Conservation (phyloP, 2,329 filamentous ascomycete species). For the Didymella pinodella region DNA sequence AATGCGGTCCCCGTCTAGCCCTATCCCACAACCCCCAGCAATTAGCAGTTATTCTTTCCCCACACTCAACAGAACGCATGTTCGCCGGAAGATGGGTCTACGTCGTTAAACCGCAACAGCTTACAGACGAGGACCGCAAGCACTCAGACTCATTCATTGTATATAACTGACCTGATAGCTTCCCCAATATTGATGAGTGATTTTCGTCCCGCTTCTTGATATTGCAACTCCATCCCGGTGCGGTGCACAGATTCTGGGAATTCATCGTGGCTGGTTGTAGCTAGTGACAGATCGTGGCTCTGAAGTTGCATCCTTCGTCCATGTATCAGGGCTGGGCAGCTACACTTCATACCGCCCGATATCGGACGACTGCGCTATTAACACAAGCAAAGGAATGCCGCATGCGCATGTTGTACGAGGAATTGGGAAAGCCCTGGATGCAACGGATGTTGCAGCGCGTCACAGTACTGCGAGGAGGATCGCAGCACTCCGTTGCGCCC, state of each 20-base stretch:
- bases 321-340: neutral
- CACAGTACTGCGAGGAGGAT: constrained; percentile 1
- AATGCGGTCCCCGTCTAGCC: neutral
- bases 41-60: constrained; percentile 5
- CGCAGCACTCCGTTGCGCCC: constrained; percentile 26
- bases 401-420: neutral
- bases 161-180: neutral
- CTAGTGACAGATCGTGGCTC: neutral
- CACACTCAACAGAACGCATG: constrained; percentile 19
- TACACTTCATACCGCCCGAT: constrained; percentile 3
- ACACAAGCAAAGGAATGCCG: neutral
- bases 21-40: constrained; percentile 2
- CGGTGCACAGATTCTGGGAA: neutral
- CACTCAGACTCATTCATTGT: neutral
- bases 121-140: neutral
- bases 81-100: neutral
- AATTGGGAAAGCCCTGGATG: neutral
- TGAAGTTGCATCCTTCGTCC: neutral
- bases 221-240: neutral
- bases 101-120: neutral
- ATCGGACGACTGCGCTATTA: constrained; percentile 10
- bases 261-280: neutral
- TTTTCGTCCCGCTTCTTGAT: neutral
- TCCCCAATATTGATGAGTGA: neutral
- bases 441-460: neutral